phyloP scores from a whole-genome alignment of 1,284 basidiomycete species.

The Peniophora sp. region DNA sequence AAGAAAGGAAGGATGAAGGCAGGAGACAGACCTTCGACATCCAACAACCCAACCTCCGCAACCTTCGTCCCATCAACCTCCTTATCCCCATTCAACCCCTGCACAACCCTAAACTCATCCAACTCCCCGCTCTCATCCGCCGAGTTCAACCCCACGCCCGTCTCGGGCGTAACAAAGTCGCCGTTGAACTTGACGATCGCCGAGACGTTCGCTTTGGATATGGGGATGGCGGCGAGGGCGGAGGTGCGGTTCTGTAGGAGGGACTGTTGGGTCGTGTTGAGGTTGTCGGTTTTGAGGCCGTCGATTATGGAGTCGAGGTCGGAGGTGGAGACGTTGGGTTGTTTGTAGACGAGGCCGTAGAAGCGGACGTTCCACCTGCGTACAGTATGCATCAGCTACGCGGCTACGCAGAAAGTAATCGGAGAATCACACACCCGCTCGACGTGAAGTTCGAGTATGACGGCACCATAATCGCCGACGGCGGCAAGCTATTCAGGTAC shows the following conservation, averaged over 20 bases:
- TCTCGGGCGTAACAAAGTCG: conserved; percentile 12
- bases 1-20: too few species aligned
- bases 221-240: conserved; percentile 18
- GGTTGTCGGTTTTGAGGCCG: conserved; percentile 15
- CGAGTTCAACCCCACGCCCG: conserved; percentile 13
- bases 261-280: conserved; percentile 14
- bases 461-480: conserved; percentile 17
- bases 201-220: conserved; percentile 16
- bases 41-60: conserved; percentile 15
- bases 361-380: conserved; percentile 19
- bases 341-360: conserved; percentile 12
- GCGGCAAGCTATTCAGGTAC: conserved; percentile 4
- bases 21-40: conserved; percentile 9
- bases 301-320: conserved; percentile 17
- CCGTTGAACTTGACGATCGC: conserved; percentile 15
- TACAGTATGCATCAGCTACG: not conserved
- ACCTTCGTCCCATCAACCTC: conserved; percentile 11
- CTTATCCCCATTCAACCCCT: conserved; percentile 4
- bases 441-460: conserved; percentile 18
- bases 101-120: conserved; percentile 17
- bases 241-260: conserved; percentile 19
- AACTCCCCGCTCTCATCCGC: conserved; percentile 18
- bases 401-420: not conserved
- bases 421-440: conserved; percentile 9
- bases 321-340: conserved; percentile 16